Conservation (phyloP, 352 stramenopile genomes). For the Pythium angustatum region DNA sequence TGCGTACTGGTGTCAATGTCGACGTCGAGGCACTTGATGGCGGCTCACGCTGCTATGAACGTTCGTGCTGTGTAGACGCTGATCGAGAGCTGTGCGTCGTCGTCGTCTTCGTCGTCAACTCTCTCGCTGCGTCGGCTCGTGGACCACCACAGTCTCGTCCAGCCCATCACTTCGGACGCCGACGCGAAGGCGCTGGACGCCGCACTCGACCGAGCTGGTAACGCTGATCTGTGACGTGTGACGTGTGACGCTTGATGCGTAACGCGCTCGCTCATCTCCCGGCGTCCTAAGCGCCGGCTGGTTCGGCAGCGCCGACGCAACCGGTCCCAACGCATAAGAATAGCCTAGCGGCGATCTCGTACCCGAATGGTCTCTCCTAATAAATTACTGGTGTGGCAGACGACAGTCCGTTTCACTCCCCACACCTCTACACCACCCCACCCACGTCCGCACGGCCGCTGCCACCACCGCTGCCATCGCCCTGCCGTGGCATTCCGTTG, state of each 20-base stretch:
- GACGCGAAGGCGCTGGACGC: conserved; percentile 13
- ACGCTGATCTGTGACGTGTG: neutral
- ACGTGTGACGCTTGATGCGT: neutral
- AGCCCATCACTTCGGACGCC: neutral
- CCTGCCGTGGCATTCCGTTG: too few relatives aligned
- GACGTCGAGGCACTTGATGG: neutral
- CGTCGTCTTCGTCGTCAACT: neutral
- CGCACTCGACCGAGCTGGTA: conserved; percentile 2
- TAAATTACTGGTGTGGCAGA: too few relatives aligned
- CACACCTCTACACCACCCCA: neutral
- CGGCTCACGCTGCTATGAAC: too few relatives aligned
- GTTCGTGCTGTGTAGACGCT: neutral
- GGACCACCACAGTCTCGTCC: conserved; percentile 15
- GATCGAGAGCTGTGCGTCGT: conserved; percentile 4
- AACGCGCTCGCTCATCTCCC: too few relatives aligned
- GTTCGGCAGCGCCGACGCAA: too few relatives aligned
- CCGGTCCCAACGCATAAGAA: neutral
- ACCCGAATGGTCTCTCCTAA: too few relatives aligned
- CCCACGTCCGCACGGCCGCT: too few relatives aligned
- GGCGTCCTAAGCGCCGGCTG: too few relatives aligned
- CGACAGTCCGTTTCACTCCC: conserved; percentile 1
- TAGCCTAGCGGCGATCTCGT: too few relatives aligned
- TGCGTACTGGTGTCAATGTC: neutral
- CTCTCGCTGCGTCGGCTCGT: conserved; percentile 17
- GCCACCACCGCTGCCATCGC: neutral